Evolutionary conservation across 768 basidiomycete species (phyloP).

Genomic region (Mycena rosella): DNA sequence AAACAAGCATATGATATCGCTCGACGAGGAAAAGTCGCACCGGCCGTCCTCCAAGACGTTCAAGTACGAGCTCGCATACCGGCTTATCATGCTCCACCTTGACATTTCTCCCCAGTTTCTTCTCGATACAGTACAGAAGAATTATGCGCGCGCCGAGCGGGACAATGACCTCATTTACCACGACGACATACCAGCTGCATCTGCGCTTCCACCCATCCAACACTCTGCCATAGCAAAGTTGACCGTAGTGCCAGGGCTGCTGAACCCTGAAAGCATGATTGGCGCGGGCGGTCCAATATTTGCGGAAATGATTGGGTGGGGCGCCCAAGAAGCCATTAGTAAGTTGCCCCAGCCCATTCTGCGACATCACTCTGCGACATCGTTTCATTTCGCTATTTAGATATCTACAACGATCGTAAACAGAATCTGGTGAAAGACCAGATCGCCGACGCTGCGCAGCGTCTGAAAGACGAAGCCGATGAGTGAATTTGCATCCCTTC

Average conservation of each 20-base stretch:
- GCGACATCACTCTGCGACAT: not conserved
- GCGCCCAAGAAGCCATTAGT: slow-evolving; percentile 92
- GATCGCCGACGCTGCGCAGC: slow-evolving; percentile 69
- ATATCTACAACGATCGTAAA: slow-evolving; percentile 90
- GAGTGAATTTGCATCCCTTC: slow-evolving; percentile 57
- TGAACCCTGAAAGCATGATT: slow-evolving; percentile 68
- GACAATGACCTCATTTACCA: slow-evolving; percentile 99
- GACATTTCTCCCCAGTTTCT: slow-evolving; percentile 70
- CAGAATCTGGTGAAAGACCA: slow-evolving; percentile 77
- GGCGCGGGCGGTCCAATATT: slow-evolving; percentile 74
- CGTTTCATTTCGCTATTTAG: slow-evolving; percentile 49
- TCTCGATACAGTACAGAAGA: slow-evolving; percentile 75
- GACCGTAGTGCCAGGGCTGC: slow-evolving; percentile 65
- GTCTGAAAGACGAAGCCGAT: slow-evolving; percentile 71
- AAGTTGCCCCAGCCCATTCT: slow-evolving; percentile 42
- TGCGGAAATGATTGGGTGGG: slow-evolving; percentile 83
- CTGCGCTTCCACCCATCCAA: slow-evolving; percentile 73
- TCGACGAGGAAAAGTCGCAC: slow-evolving; percentile 70
- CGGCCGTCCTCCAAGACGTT: slow-evolving; percentile 80
- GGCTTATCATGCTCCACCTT: not conserved
- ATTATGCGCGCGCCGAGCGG: slow-evolving; percentile 78
- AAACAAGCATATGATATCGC: slow-evolving; percentile 79
- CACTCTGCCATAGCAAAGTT: slow-evolving; percentile 77
- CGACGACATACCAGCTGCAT: slow-evolving; percentile 81
- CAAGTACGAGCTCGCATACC: slow-evolving; percentile 63